Conservation (phyloP, 1,284 basidiomycete genomes). For the Puccinia horiana region DNA sequence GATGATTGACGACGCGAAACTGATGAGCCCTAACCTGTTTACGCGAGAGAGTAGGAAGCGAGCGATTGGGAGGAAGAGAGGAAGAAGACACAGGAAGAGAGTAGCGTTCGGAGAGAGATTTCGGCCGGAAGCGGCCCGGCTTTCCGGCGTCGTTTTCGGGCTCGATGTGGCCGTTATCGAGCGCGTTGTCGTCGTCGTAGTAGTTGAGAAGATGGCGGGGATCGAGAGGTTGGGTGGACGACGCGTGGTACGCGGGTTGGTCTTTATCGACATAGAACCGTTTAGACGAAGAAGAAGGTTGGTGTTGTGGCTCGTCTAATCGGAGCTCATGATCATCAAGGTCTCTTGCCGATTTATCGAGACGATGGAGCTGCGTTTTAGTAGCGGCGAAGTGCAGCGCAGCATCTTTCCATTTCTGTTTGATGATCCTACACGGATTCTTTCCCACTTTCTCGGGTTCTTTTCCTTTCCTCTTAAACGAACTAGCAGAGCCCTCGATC, state of each 20-base stretch:
- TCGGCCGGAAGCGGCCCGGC: too few relatives aligned
- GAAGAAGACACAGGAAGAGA: too few relatives aligned
- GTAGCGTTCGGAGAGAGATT: too few relatives aligned
- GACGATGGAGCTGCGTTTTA: background rate
- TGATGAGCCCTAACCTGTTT: too few relatives aligned
- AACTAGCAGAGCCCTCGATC: background rate
- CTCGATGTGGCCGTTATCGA: too few relatives aligned
- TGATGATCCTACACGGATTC: background rate
- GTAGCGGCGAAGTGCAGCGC: background rate
- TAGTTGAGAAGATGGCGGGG: background rate
- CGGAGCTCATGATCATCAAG: too few relatives aligned
- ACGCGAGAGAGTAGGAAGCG: too few relatives aligned
- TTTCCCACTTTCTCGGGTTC: background rate
- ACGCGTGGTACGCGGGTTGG: background rate
- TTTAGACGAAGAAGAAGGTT: background rate
- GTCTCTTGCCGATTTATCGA: background rate
- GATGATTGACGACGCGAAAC: too few relatives aligned
- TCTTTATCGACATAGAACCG: background rate
- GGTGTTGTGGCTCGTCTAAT: too few relatives aligned
- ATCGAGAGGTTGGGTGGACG: background rate
- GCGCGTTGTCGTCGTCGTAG: background rate
- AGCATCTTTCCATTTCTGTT: conserved; percentile 5
- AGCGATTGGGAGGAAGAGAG: too few relatives aligned
- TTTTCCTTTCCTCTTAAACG: background rate
- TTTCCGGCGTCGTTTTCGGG: too few relatives aligned